Conservation (phyloP, 805 yeast genomes). For the Candida methanosorbosa region DNA sequence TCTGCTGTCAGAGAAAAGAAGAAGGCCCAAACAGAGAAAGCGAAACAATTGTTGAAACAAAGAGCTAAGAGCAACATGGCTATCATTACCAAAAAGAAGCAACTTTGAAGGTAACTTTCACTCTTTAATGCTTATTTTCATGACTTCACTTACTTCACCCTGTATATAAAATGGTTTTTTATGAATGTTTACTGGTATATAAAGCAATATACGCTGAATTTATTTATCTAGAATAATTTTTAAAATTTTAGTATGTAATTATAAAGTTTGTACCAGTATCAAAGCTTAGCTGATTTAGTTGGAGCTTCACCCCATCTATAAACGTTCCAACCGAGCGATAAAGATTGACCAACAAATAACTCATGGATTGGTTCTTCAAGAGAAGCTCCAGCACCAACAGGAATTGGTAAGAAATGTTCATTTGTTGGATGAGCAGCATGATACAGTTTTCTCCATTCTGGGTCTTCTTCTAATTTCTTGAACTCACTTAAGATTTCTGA, state of each 20-base stretch:
- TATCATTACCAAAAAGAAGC: slow-evolving; percentile 18
- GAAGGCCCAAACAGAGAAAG: slow-evolving; percentile 18
- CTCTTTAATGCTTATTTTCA: no score
- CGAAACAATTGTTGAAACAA: slow-evolving; percentile 18
- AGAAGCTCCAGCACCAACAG: slow-evolving; percentile 50
- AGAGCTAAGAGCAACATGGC: slow-evolving; percentile 18
- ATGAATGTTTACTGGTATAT: no score
- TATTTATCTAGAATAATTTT: no score
- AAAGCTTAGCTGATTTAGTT: no score
- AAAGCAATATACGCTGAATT: no score
- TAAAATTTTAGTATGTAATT: no score
- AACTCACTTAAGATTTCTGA: slow-evolving; percentile 28
- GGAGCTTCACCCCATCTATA: slow-evolving; percentile 32
- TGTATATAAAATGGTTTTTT: no score
- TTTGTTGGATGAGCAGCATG: slow-evolving; percentile 61
- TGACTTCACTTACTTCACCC: no score
- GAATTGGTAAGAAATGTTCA: slow-evolving; percentile 65
- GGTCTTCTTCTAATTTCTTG: slow-evolving; percentile 23
- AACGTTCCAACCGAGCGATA: slow-evolving; percentile 63
- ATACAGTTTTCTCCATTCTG: slow-evolving; percentile 23
- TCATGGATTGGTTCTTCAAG: slow-evolving; percentile 32
- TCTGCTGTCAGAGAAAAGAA: slow-evolving; percentile 15
- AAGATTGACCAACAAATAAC: slow-evolving; percentile 33
- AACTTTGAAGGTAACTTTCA: not conserved
- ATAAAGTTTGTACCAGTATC: no score